These are phyloP conservation scores for Hyphopichia wangnamkhiaoensis DNA, from an alignment of 1,139 yeast genomes.

Conservation along the genomic window DNA sequence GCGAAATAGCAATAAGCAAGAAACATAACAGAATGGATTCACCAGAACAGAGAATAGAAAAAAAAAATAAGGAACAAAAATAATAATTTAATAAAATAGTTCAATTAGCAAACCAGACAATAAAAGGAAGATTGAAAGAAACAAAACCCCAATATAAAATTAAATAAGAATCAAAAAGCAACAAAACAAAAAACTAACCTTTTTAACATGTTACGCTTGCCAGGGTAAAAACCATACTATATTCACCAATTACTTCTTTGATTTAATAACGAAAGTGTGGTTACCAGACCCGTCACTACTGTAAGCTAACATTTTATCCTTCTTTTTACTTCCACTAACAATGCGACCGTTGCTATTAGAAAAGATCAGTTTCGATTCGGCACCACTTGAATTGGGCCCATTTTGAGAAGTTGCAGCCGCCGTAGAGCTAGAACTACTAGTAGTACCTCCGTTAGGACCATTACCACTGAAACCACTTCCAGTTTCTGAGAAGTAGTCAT, in stretches of 20 bases:
- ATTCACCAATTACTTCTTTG: conserved; percentile 31
- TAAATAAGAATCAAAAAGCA: not conserved
- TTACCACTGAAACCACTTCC: conserved; percentile 7
- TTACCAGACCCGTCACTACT: conserved; percentile 45
- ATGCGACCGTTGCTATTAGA: conserved; percentile 26
- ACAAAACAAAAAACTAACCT: too few relatives aligned
- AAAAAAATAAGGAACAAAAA: too few relatives aligned
- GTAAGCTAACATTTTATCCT: conserved; percentile 43
- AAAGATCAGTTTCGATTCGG: conserved; percentile 25
- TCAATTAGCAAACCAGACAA: too few relatives aligned
- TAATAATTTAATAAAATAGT: too few relatives aligned
- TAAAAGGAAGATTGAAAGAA: too few relatives aligned
- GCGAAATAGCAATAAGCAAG: too few relatives aligned
- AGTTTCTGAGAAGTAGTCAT: conserved; percentile 5
- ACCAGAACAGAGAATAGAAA: too few relatives aligned
- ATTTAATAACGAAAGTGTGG: conserved; percentile 41
- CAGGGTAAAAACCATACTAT: too few relatives aligned
- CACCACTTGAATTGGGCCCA: conserved; percentile 1
- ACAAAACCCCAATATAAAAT: too few relatives aligned
- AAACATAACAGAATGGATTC: too few relatives aligned
- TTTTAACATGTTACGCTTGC: too few relatives aligned
- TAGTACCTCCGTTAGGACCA: conserved; percentile 5
- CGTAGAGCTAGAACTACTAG: conserved; percentile 3
- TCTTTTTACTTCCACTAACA: conserved; percentile 27
- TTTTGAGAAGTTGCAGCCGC: conserved; percentile 2